These are phyloP conservation scores for Vachellia collinsii DNA, from an alignment of 306 rosid genomes.

Conservation along the genomic window DNA sequence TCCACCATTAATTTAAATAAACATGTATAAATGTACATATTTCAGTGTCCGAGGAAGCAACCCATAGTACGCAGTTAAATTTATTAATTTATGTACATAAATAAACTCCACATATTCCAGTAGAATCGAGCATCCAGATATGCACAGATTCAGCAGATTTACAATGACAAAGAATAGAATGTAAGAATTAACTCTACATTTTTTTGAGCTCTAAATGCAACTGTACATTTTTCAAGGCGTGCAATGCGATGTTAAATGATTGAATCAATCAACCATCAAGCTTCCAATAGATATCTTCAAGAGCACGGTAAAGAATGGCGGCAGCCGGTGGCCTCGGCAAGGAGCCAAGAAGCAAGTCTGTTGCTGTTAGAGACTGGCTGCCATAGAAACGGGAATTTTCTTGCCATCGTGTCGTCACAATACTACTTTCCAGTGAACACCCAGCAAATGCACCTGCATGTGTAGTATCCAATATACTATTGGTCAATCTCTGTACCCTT, in stretches of 20 bases:
- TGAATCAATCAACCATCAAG: slow-evolving; percentile 44
- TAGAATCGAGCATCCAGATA: slow-evolving; percentile 6
- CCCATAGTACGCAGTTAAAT: background rate
- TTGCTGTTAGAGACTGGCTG: slow-evolving; percentile 70
- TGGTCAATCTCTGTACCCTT: slow-evolving; percentile 14
- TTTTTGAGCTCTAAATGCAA: slow-evolving; percentile 35
- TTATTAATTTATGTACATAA: background rate
- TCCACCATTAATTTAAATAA: no score
- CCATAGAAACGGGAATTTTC: slow-evolving; percentile 88
- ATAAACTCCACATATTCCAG: background rate
- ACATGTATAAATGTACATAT: background rate
- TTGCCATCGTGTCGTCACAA: slow-evolving; percentile 64
- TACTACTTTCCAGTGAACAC: slow-evolving; percentile 89
- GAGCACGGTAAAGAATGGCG: slow-evolving; percentile 74
- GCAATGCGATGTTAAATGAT: slow-evolving; percentile 24
- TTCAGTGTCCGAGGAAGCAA: background rate
- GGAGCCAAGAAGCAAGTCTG: slow-evolving; percentile 81
- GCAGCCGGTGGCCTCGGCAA: slow-evolving; percentile 97
- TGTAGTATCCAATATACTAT: slow-evolving; percentile 16
- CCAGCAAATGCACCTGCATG: slow-evolving; percentile 95
- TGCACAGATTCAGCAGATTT: slow-evolving; percentile 25
- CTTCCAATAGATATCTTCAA: slow-evolving; percentile 69
- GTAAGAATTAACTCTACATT: slow-evolving; percentile 38
- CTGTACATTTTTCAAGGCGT: slow-evolving; percentile 41
- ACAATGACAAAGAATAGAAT: slow-evolving; percentile 52